Evolutionary conservation across 1,284 basidiomycete species (phyloP).

Genomic region (Fomitopsis palustris): DNA sequence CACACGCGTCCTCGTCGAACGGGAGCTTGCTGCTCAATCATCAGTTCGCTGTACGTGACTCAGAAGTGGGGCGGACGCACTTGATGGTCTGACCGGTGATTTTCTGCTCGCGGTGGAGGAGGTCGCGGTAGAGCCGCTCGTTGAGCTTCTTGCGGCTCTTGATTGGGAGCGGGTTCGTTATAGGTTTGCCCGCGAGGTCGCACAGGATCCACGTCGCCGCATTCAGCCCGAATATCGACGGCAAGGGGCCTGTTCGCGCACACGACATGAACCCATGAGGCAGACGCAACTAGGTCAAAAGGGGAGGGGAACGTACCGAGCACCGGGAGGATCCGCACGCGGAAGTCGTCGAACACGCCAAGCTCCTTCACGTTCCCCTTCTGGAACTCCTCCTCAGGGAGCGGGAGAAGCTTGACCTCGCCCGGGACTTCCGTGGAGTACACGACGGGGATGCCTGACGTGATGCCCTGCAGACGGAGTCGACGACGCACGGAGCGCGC

Average conservation of each 20-base stretch:
- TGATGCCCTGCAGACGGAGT: constrained; percentile 68
- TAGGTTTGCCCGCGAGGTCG: constrained; percentile 79
- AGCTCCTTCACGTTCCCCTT: constrained; percentile 91
- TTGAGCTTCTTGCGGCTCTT: constrained; percentile 85
- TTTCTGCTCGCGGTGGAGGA: constrained; percentile 71
- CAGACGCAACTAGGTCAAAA: neutral
- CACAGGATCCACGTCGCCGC: constrained; percentile 86
- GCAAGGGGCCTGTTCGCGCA: constrained; percentile 60
- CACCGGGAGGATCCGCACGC: constrained; percentile 88
- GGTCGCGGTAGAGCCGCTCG: constrained; percentile 73
- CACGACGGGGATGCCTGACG: constrained; percentile 85
- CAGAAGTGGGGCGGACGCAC: constrained; percentile 14
- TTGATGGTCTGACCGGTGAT: constrained; percentile 41
- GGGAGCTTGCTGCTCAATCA: constrained; percentile 56
- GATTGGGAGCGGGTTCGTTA: constrained; percentile 77
- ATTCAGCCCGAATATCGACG: constrained; percentile 86
- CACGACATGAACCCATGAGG: neutral
- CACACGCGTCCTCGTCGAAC: constrained; percentile 79
- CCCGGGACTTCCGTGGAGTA: constrained; percentile 94
- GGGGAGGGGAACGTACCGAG: constrained; percentile 46
- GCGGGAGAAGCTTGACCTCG: constrained; percentile 85
- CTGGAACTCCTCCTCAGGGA: constrained; percentile 90
- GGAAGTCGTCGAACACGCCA: constrained; percentile 90
- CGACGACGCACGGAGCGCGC: constrained; percentile 86
- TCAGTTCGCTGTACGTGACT: neutral